Percentiles rank a stretch among this genome's conserved stretches.
Evolutionary conservation across 1,284 basidiomycete genomes (phyloP).

Genomic region (Pulveroboletus ridleyi): DNA sequence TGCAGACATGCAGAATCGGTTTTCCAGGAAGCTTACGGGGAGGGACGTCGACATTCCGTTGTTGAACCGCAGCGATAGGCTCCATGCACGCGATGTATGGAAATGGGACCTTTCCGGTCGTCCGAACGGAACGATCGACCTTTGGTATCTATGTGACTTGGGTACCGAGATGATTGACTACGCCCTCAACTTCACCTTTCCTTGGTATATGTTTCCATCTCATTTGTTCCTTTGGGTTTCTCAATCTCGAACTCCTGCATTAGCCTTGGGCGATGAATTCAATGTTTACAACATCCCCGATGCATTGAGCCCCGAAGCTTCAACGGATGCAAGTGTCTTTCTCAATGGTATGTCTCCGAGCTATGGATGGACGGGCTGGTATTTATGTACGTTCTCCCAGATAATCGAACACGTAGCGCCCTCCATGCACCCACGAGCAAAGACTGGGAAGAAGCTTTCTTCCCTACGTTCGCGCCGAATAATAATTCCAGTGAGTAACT

Average conservation of each 20-base stretch:
- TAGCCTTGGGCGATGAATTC: conserved; percentile 45
- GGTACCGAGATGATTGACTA: conserved; percentile 60
- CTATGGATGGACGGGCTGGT: neutral
- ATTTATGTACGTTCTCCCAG: conserved; percentile 39
- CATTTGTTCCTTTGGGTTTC: neutral
- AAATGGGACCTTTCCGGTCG: conserved; percentile 52
- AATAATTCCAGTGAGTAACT: conserved; percentile 35
- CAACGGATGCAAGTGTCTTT: conserved; percentile 54
- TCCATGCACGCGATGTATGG: conserved; percentile 37
- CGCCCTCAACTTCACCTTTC: conserved; percentile 64
- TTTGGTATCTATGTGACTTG: conserved; percentile 63
- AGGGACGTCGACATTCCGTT: conserved; percentile 2
- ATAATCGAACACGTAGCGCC: conserved; percentile 56
- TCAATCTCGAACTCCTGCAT: conserved; percentile 1
- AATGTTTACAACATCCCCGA: conserved; percentile 60
- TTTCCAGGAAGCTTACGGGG: neutral
- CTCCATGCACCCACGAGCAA: conserved; percentile 68
- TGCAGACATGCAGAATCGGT: conserved; percentile 21
- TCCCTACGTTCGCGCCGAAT: conserved; percentile 49
- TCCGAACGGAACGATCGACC: conserved; percentile 58
- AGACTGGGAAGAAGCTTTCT: conserved; percentile 36
- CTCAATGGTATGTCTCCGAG: conserved; percentile 56
- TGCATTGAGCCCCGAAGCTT: conserved; percentile 52
- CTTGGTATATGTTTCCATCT: conserved; percentile 60
- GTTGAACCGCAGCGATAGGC: conserved; percentile 16